Base-by-base conservation (phyloP, 805 yeast genomes). In the Metschnikowia borealis region DNA sequence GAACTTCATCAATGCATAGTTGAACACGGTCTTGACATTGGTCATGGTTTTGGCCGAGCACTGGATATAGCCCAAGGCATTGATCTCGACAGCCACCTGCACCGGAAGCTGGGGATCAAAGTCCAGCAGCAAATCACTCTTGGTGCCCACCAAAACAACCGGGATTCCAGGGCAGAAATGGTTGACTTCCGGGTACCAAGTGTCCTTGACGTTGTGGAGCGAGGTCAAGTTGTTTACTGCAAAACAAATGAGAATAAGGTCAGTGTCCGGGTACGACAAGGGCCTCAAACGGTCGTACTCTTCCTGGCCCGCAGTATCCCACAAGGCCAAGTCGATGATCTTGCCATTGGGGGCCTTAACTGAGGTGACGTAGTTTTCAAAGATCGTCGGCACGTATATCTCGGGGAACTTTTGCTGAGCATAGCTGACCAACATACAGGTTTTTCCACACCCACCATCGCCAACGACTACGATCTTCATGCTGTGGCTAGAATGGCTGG, bases 251-350 rank as follows among this genome's bases (percentile, higher is more conserved):
- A 91, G 70, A 15, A 89, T 66, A 1, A 89, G 70, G 64, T 89
- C 87, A 3, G 85, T 87, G 57, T 87, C 95, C 5, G 91, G 85
- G 62, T 89, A 89, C 39, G 86, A 77, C 44, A 89, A 71, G 1
- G 95, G 94, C 53, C 96, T 73, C 49, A 88, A 69, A 47, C 96
- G 71, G 63, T 85, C 91, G 62, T 86, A 87, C 64, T 87, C 94
- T 66, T 88, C 95, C 67, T 87, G 94, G 3, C 96, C 94, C 0
- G 96, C 96, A 0, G 96, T 87, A 63, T 89, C 96, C 95, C 95
- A 88, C 31, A 88, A 66, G 0, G 89, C 87, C 56, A 89, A 67
- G 61, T 85, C 90, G 18, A 85, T 74, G 67, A 87, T 82, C 71
- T 92, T 87, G 46, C 96, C 95, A 62, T 87, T 92, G 5, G 79